phyloP scores from a whole-genome alignment of 1,284 basidiomycete genomes.

The Agroathelia rolfsii region DNA sequence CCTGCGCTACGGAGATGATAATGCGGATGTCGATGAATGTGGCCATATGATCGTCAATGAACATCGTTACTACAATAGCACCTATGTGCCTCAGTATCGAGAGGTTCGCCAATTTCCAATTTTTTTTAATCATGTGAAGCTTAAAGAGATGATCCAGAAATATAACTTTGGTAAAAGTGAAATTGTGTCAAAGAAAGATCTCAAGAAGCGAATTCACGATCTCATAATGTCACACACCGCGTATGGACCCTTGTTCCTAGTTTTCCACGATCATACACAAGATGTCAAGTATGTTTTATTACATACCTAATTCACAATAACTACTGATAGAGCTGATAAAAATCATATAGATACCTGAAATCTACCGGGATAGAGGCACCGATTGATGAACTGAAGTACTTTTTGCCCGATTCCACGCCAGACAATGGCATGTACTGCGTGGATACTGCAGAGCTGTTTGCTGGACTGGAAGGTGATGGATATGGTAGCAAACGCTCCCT shows the following conservation, averaged over 20 bases:
- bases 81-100: constrained; percentile 52
- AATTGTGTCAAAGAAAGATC: constrained; percentile 34
- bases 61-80: constrained; percentile 46
- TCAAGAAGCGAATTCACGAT: constrained; percentile 42
- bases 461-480: constrained; percentile 53
- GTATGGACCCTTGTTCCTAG: constrained; percentile 60
- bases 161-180: constrained; percentile 60
- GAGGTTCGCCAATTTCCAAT: constrained; percentile 32
- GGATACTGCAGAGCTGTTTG: constrained; percentile 67
- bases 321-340: constrained; percentile 4
- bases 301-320: background rate
- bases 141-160: constrained; percentile 27
- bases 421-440: constrained; percentile 49
- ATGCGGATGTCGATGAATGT: constrained; percentile 30
- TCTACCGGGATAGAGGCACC: constrained; percentile 38
- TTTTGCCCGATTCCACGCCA: constrained; percentile 45
- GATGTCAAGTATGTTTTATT: constrained; percentile 53
- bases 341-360: constrained; percentile 39
- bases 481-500: constrained; percentile 42
- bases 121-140: background rate
- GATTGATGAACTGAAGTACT: constrained; percentile 39
- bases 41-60: constrained; percentile 65
- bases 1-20: constrained; percentile 46
- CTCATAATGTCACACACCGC: constrained; percentile 34
- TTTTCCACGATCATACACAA: constrained; percentile 68